Conservation (phyloP, 1,139 yeast genomes). For the Kluyveromyces sp. region DNA sequence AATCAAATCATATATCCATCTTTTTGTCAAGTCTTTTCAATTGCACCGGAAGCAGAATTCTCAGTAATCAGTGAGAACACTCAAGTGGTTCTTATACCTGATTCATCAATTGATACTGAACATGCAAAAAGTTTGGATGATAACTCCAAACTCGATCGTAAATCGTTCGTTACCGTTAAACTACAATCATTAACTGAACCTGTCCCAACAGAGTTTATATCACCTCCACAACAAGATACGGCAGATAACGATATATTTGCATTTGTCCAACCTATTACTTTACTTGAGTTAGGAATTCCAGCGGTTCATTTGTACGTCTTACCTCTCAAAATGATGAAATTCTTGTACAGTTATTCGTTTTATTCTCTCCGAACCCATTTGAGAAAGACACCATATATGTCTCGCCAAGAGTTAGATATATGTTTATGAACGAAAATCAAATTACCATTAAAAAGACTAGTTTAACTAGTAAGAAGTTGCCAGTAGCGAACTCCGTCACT, state of each 20-base stretch:
- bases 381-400: conserved; percentile 12
- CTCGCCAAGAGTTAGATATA: conserved; percentile 21
- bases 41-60: conserved; percentile 3
- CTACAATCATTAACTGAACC: conserved; percentile 7
- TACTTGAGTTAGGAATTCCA: conserved; percentile 16
- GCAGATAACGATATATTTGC: conserved; percentile 24
- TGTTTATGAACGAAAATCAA: conserved; percentile 9
- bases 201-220: conserved; percentile 10
- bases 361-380: conserved; percentile 20
- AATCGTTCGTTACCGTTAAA: background rate
- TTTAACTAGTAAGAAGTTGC: conserved; percentile 37
- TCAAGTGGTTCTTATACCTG: conserved; percentile 16
- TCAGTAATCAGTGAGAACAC: conserved; percentile 10
- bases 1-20: conserved; percentile 13
- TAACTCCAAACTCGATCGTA: background rate
- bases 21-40: conserved; percentile 17
- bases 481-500: conserved; percentile 21
- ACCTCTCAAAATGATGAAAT: conserved; percentile 4
- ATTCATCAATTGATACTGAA: background rate
- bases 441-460: conserved; percentile 19
- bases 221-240: conserved; percentile 8
- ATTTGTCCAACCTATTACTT: conserved; percentile 16
- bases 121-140: background rate
- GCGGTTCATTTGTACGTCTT: conserved; percentile 20
- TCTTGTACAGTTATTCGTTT: conserved; percentile 18